Percentiles rank a stretch among this genome's conserved stretches.
These are phyloP conservation scores for Aspergillus novoparasiticus DNA, from an alignment of 2,329 filamentous ascomycete species.

Conservation along the genomic window DNA sequence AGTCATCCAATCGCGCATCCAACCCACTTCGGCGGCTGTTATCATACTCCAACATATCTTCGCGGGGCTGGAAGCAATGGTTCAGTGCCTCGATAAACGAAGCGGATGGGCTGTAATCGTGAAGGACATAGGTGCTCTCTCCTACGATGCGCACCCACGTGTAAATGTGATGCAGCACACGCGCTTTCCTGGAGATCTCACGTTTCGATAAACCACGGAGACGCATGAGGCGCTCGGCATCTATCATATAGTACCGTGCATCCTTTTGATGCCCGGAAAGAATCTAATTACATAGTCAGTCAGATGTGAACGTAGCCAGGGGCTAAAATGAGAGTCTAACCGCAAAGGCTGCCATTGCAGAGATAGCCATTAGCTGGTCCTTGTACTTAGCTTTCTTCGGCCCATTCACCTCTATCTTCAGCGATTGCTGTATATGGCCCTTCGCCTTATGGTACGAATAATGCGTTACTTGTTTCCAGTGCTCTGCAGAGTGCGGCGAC, in stretches of 20 bases:
- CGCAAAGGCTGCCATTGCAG: constrained; percentile 36
- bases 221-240: constrained; percentile 42
- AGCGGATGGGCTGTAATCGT: constrained; percentile 28
- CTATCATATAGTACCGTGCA: constrained; percentile 40
- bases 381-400: constrained; percentile 42
- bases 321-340: constrained; percentile 21
- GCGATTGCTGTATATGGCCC: constrained; percentile 34
- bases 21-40: constrained; percentile 16
- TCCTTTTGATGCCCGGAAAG: constrained; percentile 34
- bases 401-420: constrained; percentile 32
- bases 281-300: constrained; percentile 21
- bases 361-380: constrained; percentile 41
- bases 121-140: constrained; percentile 38
- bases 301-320: not conserved
- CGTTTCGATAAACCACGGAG: constrained; percentile 38
- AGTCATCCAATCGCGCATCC: constrained; percentile 41
- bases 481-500: constrained; percentile 14
- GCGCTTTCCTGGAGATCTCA: constrained; percentile 39
- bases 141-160: constrained; percentile 42
- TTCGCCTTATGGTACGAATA: constrained; percentile 32
- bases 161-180: constrained; percentile 44
- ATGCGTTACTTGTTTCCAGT: constrained; percentile 30
- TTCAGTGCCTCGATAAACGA: constrained; percentile 25
- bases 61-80: constrained; percentile 6
- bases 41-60: not conserved